phyloP scores from a whole-genome alignment of 2,329 filamentous ascomycete species.

The Fusarium setosum region DNA sequence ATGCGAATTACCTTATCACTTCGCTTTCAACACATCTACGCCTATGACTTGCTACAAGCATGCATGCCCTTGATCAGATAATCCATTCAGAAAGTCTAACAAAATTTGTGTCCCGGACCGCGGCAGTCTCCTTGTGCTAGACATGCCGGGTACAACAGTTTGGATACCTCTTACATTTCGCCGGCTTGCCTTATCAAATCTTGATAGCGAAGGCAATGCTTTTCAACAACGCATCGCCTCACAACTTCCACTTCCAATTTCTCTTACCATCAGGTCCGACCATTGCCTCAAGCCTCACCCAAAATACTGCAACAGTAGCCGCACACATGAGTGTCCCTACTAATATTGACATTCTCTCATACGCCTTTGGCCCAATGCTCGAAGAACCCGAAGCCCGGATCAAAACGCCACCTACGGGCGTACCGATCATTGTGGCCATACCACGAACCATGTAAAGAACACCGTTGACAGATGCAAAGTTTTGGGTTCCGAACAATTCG shows the following conservation, averaged over 20 bases:
- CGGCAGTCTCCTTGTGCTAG: too few species aligned
- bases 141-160: too few species aligned
- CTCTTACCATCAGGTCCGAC: slow-evolving; percentile 1
- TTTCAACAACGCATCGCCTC: too few species aligned
- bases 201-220: too few species aligned
- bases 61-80: too few species aligned
- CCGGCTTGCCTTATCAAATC: too few species aligned
- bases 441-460: neutral
- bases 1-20: too few species aligned
- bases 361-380: neutral
- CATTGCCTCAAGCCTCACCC: slow-evolving; percentile 10
- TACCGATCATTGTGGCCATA: neutral
- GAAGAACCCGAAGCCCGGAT: neutral
- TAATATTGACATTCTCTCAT: neutral
- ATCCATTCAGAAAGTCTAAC: too few species aligned
- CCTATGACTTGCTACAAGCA: too few species aligned
- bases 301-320: neutral
- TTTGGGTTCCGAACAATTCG: neutral
- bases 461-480: neutral
- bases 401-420: neutral
- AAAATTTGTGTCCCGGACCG: too few species aligned
- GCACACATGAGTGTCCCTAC: neutral
- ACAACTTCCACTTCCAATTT: slow-evolving; percentile 10
- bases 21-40: too few species aligned
- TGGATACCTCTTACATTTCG: too few species aligned